Conservation (phyloP, 2,329 filamentous ascomycete species). For the Tricladium varicosporioides region DNA sequence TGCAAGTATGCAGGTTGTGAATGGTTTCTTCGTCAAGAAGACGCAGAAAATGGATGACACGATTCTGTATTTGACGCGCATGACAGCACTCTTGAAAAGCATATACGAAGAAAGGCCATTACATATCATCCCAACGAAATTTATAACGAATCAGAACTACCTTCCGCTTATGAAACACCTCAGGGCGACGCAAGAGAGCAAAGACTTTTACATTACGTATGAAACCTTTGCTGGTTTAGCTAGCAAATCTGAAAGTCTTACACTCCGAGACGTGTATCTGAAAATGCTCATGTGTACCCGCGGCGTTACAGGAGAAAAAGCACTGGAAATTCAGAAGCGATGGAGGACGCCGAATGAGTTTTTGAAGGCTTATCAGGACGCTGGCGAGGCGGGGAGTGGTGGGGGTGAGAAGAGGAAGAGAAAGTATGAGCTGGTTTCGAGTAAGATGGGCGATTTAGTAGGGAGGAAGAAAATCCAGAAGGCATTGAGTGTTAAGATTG, state of each 20-base stretch:
- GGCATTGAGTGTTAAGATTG: slow-evolving; percentile 64
- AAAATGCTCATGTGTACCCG: slow-evolving; percentile 85
- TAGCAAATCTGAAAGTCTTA: slow-evolving; percentile 73
- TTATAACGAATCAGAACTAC: slow-evolving; percentile 65
- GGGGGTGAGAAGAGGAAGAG: slow-evolving; percentile 47
- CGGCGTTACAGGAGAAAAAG: slow-evolving; percentile 74
- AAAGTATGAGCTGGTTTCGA: slow-evolving; percentile 59
- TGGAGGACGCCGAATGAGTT: slow-evolving; percentile 75
- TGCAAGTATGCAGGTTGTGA: slow-evolving; percentile 73
- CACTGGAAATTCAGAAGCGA: slow-evolving; percentile 73
- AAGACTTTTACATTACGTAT: slow-evolving; percentile 64
- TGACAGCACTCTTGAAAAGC: slow-evolving; percentile 67
- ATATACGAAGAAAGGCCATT: slow-evolving; percentile 60
- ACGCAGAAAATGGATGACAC: slow-evolving; percentile 76
- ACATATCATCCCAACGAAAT: slow-evolving; percentile 62
- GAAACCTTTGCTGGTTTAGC: slow-evolving; percentile 68
- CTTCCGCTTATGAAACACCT: slow-evolving; percentile 61
- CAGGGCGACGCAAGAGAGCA: slow-evolving; percentile 47
- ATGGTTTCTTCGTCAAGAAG: slow-evolving; percentile 76
- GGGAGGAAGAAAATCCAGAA: slow-evolving; percentile 68
- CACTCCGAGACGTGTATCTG: slow-evolving; percentile 70
- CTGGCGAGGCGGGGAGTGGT: slow-evolving; percentile 41
- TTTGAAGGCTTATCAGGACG: slow-evolving; percentile 64
- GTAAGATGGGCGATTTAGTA: slow-evolving; percentile 55
- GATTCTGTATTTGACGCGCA: slow-evolving; percentile 69